Conservation (phyloP, 768 basidiomycete species). For the Tephrocybe sp. region DNA sequence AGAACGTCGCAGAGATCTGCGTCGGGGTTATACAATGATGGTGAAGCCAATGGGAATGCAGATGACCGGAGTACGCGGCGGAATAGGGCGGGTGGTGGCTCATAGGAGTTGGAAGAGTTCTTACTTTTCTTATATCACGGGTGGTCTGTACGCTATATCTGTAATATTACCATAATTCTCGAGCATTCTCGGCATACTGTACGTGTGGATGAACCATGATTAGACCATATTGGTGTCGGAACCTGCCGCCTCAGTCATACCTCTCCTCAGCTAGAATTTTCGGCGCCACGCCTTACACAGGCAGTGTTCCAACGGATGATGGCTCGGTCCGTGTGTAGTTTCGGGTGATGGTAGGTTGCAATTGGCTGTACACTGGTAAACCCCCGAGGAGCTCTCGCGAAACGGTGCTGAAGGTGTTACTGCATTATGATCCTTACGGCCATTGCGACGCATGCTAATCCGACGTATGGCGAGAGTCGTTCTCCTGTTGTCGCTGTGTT, state of each 20-base stretch:
- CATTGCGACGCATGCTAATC: conserved; percentile 91
- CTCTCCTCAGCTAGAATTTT: too few species aligned
- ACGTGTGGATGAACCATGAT: not conserved
- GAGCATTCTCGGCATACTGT: not conserved
- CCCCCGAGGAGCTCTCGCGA: not conserved
- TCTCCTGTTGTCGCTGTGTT: conserved; percentile 57
- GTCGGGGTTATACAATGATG: conserved; percentile 42
- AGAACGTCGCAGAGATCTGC: conserved; percentile 67
- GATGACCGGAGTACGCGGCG: conserved; percentile 29
- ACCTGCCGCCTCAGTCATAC: too few species aligned
- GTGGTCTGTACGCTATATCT: conserved; percentile 17
- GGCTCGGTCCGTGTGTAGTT: too few species aligned
- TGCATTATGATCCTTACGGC: conserved; percentile 63
- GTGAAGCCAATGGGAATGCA: conserved; percentile 25
- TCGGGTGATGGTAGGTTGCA: too few species aligned
- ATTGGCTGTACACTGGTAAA: not conserved
- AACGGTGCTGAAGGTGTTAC: conserved; percentile 18
- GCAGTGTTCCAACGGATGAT: too few species aligned
- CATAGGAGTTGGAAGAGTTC: conserved; percentile 4
- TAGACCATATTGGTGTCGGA: conserved; percentile 4
- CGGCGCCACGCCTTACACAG: too few species aligned
- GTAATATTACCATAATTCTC: conserved; percentile 21
- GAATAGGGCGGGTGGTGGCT: conserved; percentile 27
- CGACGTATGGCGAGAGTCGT: conserved; percentile 93
- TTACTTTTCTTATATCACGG: conserved; percentile 8